These are phyloP conservation scores for Penicillium aurantiogriseum DNA, from an alignment of 2,329 filamentous ascomycete genomes.

Conservation along the genomic window DNA sequence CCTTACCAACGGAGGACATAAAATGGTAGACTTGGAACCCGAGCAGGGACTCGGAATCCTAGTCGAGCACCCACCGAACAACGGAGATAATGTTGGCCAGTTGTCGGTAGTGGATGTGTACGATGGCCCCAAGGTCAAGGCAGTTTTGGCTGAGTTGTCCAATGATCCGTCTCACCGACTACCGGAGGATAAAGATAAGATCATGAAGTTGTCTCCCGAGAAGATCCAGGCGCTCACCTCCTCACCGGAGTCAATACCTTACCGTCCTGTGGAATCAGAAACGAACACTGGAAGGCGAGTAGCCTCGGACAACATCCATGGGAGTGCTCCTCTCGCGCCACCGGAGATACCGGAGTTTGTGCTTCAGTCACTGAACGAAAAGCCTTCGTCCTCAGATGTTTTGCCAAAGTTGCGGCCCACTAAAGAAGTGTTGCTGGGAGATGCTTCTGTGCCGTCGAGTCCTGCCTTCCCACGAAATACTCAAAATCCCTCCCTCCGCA, in stretches of 20 bases:
- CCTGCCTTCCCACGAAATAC: conserved; percentile 17
- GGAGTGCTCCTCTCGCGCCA: conserved; percentile 1
- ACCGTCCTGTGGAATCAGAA: conserved; percentile 40
- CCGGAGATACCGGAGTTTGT: conserved; percentile 17
- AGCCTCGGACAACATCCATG: conserved; percentile 22
- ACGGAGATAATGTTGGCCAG: conserved; percentile 14
- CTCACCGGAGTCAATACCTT: conserved; percentile 55
- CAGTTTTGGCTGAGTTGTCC: conserved; percentile 24
- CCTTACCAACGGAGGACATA: conserved; percentile 2
- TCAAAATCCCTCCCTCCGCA: conserved; percentile 26
- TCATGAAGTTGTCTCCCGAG: conserved; percentile 54
- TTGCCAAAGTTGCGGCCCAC: conserved; percentile 22
- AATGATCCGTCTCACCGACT: conserved; percentile 24
- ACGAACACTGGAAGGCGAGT: conserved; percentile 22
- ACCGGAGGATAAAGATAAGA: conserved; percentile 36
- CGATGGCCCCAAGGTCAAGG: conserved; percentile 26
- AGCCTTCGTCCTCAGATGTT: conserved; percentile 18
- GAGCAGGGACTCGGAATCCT: conserved; percentile 24
- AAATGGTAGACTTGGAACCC: background rate
- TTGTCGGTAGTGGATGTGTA: conserved; percentile 33
- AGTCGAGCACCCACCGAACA: conserved; percentile 13
- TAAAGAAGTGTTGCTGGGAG: conserved; percentile 30
- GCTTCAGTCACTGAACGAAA: conserved; percentile 30
- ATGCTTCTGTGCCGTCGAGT: conserved; percentile 23
- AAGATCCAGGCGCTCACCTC: conserved; percentile 56